Base-by-base conservation (phyloP, 1,284 basidiomycete genomes). In the Puccinia coronata region DNA sequence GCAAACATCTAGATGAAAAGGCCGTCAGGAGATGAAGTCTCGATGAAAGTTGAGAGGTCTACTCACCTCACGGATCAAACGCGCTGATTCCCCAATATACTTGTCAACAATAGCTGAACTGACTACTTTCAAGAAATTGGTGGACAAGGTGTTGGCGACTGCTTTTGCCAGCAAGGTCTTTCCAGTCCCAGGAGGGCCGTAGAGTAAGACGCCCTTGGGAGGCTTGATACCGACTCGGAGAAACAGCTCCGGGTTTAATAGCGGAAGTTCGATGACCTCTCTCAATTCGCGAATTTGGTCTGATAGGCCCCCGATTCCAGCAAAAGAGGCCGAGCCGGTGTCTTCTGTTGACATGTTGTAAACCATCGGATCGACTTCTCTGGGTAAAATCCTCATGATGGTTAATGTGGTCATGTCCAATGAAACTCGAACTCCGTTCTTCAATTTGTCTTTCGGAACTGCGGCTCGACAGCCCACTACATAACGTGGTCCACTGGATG, bases 261-360 rank as follows among this genome's bases (percentile, higher is more conserved):
- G 89, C 4, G 96, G 96, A 20, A 99, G 90, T 87, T 99, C 96
- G 83, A 99, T 99, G 84, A 93, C 93, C 89, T 99, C 97, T 84
- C 96, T 91, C 84, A 99, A 87, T 86, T 99, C 97, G 82, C 97
- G 90, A 80, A 99, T 96, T 89, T 99, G 97, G 84, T 99, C 97
- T 73, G 92, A 90, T 75, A 99, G 87, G 55, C 97, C 97, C 86
- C 97, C 97, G 82, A 99, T 98, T 83, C 96, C 96, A 0, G 96
- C 96, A 87, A 99, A 99, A 23, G 93, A 91, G 25, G 94, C 95
- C 76, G 92, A 92, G 88, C 94, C 95, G 1, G 97, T 95, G 85
- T 99, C 96, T 87, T 99, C 97, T 85, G 98, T 89, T 83, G 94
- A 96, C 97, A 99, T 99, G 88, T 98, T 98, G 89, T 99, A 99